Percentiles rank a stretch among this genome's conserved stretches.
Evolutionary conservation across 192 early-diverging fungal genomes (phyloP).

Genomic region (Rhizophagus prolifer): DNA sequence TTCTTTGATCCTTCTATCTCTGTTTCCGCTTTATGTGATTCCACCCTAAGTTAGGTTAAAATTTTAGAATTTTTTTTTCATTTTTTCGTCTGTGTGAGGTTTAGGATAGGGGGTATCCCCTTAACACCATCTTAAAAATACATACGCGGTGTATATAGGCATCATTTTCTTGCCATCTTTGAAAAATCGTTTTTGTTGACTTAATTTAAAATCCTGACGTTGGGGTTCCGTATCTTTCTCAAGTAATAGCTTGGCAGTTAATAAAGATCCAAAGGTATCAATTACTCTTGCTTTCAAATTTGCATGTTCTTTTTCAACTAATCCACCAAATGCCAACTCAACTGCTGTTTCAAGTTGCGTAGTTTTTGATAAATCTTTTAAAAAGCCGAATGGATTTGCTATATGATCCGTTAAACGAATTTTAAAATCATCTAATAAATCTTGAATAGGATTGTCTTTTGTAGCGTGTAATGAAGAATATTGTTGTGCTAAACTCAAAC

Average conservation of each 20-base stretch:
- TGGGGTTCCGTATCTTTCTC: conserved; percentile 35
- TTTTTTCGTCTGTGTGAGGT: too few species aligned
- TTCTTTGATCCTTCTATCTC: too few species aligned
- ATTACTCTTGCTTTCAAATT: conserved; percentile 43
- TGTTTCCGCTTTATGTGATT: too few species aligned
- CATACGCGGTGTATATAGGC: conserved; percentile 71
- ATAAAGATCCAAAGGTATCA: conserved; percentile 56
- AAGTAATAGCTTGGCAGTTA: conserved; percentile 48
- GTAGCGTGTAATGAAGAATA: neutral
- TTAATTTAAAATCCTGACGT: conserved; percentile 56
- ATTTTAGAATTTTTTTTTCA: conserved; percentile 24
- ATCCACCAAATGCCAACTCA: conserved; percentile 42
- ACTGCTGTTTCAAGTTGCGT: conserved; percentile 37
- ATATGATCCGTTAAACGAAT: conserved; percentile 32
- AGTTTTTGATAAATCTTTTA: conserved; percentile 29
- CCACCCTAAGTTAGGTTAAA: conserved; percentile 1
- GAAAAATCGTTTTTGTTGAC: conserved; percentile 49
- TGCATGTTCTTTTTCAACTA: conserved; percentile 38
- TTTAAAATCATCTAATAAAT: conserved; percentile 36
- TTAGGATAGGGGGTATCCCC: too few species aligned
- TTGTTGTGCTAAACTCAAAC: conserved; percentile 55
- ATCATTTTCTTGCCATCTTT: conserved; percentile 63
- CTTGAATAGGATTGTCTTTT: conserved; percentile 13
- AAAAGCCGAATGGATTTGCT: conserved; percentile 32
- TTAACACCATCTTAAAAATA: neutral